Conservation (phyloP, 805 yeast genomes). For the Saturnispora diversa region DNA sequence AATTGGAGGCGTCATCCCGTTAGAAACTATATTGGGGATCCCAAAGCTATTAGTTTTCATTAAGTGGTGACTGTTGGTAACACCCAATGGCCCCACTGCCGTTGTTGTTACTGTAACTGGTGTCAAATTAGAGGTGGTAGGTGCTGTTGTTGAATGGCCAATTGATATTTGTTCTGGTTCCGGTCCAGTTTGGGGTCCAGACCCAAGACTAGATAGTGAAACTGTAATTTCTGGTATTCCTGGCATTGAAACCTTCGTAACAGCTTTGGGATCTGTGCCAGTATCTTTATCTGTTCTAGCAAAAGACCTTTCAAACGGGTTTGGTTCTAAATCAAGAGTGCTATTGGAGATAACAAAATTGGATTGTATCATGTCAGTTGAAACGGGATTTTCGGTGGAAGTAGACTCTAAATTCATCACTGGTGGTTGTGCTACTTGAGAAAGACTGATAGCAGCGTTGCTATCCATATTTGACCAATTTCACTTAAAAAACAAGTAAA, state of each 20-base stretch:
- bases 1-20: conserved; percentile 32
- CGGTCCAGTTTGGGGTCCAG: too few relatives aligned
- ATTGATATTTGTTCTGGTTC: too few relatives aligned
- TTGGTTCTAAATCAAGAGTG: conserved; percentile 59
- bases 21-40: background rate
- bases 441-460: background rate
- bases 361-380: too few relatives aligned
- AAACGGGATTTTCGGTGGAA: too few relatives aligned
- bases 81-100: conserved; percentile 15
- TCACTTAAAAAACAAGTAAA: too few relatives aligned
- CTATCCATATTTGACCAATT: background rate
- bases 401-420: too few relatives aligned
- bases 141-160: conserved; percentile 1
- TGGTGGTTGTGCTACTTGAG: background rate
- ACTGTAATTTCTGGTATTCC: background rate
- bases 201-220: background rate
- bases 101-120: conserved; percentile 22
- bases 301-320: conserved; percentile 91
- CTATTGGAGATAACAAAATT: conserved; percentile 8
- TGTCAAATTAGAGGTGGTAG: conserved; percentile 5
- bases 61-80: too few relatives aligned
- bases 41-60: conserved; percentile 2
- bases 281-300: conserved; percentile 33
- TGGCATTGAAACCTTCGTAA: conserved; percentile 16
- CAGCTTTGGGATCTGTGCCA: conserved; percentile 2